These are phyloP conservation scores for Cucumis hystrix DNA, from an alignment of 306 rosid genomes.

Conservation along the genomic window DNA sequence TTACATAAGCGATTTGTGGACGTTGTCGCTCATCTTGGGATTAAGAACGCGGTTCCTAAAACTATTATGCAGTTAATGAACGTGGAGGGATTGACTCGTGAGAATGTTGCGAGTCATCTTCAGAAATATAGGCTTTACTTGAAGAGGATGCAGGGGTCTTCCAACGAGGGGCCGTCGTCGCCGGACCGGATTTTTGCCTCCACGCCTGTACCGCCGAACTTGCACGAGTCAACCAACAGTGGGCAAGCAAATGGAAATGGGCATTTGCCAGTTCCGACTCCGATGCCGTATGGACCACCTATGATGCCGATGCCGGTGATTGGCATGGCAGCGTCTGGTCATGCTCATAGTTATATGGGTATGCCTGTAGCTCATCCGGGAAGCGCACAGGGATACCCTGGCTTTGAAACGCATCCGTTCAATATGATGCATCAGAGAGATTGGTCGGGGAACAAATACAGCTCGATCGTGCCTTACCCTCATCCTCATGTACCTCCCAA, in stretches of 20 bases:
- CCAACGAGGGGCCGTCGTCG: slow-evolving; percentile 28
- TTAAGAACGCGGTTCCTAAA: slow-evolving; percentile 91
- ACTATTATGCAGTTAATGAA: slow-evolving; percentile 96
- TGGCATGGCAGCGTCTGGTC: slow-evolving; percentile 39
- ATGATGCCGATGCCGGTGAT: slow-evolving; percentile 47
- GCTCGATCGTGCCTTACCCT: slow-evolving; percentile 23
- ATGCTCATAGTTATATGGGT: slow-evolving; percentile 55
- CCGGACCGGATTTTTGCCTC: slow-evolving; percentile 78
- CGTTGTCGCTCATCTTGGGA: slow-evolving; percentile 80
- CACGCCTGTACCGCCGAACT: slow-evolving; percentile 66
- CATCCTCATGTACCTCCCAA: slow-evolving; percentile 16
- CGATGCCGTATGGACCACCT: slow-evolving; percentile 33
- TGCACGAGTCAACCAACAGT: slow-evolving; percentile 33
- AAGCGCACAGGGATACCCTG: slow-evolving; percentile 12
- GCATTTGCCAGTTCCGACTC: slow-evolving; percentile 32
- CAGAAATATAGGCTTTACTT: slow-evolving; percentile 87
- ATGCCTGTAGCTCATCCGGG: slow-evolving; percentile 25
- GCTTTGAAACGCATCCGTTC: slow-evolving; percentile 19
- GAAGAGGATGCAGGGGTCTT: slow-evolving; percentile 78
- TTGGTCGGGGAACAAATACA: slow-evolving; percentile 26
- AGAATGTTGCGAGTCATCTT: slow-evolving; percentile 89
- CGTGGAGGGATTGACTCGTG: slow-evolving; percentile 88
- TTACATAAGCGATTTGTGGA: slow-evolving; percentile 87
- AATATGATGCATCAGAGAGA: slow-evolving; percentile 43
- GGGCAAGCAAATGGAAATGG: slow-evolving; percentile 32